These are phyloP conservation scores for Datura wrightii DNA, from an alignment of 257 asterid genomes.

Conservation along the genomic window DNA sequence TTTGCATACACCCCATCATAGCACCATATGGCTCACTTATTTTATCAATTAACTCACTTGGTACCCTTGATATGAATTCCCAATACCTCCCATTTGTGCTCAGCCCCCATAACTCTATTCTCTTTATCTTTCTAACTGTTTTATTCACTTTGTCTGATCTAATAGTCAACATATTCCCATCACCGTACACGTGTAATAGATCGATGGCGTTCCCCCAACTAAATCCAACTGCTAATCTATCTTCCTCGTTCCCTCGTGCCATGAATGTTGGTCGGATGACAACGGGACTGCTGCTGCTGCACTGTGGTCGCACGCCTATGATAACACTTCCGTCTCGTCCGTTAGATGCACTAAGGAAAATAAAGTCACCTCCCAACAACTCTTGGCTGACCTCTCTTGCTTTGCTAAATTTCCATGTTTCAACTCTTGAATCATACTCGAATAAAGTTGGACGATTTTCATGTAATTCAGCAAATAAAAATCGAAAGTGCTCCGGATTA, in stretches of 20 bases:
- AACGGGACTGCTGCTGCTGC: constrained; percentile 23
- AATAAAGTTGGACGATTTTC: constrained; percentile 39
- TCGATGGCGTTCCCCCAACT: constrained; percentile 38
- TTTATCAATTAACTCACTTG: constrained; percentile 40
- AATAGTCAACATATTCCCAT: constrained; percentile 47
- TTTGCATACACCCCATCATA: constrained; percentile 56
- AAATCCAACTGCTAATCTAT: constrained; percentile 35
- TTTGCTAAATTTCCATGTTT: constrained; percentile 40
- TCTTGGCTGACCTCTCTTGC: constrained; percentile 32
- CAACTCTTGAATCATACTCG: constrained; percentile 44
- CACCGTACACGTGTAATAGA: constrained; percentile 51
- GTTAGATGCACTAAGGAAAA: constrained; percentile 46
- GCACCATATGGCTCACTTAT: constrained; percentile 53
- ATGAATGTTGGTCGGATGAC: constrained; percentile 45
- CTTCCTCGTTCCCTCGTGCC: constrained; percentile 18
- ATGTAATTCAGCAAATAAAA: constrained; percentile 46
- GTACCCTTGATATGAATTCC: constrained; percentile 46
- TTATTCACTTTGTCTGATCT: constrained; percentile 30
- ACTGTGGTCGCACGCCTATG: constrained; percentile 34
- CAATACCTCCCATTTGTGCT: constrained; percentile 44
- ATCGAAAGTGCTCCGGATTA: constrained; percentile 35
- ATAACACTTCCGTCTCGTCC: constrained; percentile 44
- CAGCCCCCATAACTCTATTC: constrained; percentile 50
- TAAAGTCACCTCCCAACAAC: background rate
- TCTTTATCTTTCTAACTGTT: constrained; percentile 36